These are phyloP conservation scores for Ceratobasidium sp. DNA, from an alignment of 1,284 basidiomycete genomes.

Conservation along the genomic window DNA sequence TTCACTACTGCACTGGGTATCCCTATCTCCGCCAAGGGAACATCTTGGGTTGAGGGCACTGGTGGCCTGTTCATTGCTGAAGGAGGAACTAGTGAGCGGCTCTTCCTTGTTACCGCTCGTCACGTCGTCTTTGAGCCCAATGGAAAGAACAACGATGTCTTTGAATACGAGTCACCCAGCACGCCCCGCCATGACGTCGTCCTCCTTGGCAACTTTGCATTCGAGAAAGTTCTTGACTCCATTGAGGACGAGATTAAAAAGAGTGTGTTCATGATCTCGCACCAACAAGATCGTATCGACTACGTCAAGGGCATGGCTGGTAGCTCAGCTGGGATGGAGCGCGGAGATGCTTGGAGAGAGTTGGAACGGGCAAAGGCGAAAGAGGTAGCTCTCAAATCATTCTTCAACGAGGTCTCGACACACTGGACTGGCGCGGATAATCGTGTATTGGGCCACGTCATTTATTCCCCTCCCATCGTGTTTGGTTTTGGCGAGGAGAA, in stretches of 20 bases:
- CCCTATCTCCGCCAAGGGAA: slow-evolving; percentile 51
- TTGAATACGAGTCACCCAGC: slow-evolving; percentile 43
- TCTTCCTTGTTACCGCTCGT: slow-evolving; percentile 52
- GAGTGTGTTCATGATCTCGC: slow-evolving; percentile 39
- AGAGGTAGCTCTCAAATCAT: slow-evolving; percentile 48
- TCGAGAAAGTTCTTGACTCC: slow-evolving; percentile 47
- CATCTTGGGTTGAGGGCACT: slow-evolving; percentile 49
- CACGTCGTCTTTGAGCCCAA: slow-evolving; percentile 50
- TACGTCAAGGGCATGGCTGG: slow-evolving; percentile 43
- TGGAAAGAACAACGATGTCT: not conserved
- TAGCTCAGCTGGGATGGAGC: slow-evolving; percentile 35
- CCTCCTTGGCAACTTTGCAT: slow-evolving; percentile 49
- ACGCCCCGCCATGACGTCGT: slow-evolving; percentile 49
- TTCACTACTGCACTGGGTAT: slow-evolving; percentile 52
- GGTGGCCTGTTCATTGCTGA: slow-evolving; percentile 53
- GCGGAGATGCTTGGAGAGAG: slow-evolving; percentile 27
- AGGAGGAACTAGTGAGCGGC: slow-evolving; percentile 49
- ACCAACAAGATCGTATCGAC: not conserved
- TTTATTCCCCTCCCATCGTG: slow-evolving; percentile 52
- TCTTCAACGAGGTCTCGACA: slow-evolving; percentile 52
- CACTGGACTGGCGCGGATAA: slow-evolving; percentile 49
- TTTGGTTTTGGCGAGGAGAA: slow-evolving; percentile 47
- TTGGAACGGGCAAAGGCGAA: slow-evolving; percentile 48
- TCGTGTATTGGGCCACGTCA: slow-evolving; percentile 55
- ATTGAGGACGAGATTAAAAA: slow-evolving; percentile 48